A percentile compares a stretch with the other conserved stretches of the same genome.
Evolutionary conservation across 805 yeast genomes (phyloP).

Genomic region (Candida berthetii): DNA sequence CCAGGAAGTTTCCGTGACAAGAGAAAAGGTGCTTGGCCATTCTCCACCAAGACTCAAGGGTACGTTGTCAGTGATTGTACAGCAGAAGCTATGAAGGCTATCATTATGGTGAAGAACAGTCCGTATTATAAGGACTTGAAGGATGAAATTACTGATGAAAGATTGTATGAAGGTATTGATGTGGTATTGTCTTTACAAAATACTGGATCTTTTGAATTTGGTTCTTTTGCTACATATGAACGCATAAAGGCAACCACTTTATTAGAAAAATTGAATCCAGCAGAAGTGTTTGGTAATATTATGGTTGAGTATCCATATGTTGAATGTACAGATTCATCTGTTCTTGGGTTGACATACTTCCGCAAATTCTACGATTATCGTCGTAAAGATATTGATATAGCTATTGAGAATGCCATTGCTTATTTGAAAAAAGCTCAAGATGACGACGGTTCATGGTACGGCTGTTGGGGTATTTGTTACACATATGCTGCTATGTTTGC

Average conservation of each 20-base stretch:
- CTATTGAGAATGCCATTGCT: constrained; percentile 67
- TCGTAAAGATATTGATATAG: constrained; percentile 52
- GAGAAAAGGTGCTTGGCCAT: constrained; percentile 92
- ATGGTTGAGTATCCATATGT: constrained; percentile 99
- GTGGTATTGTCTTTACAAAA: constrained; percentile 74
- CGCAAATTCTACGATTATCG: constrained; percentile 60
- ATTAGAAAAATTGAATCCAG: constrained; percentile 82
- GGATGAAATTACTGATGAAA: constrained; percentile 45
- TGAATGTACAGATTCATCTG: constrained; percentile 95
- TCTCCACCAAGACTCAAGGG: constrained; percentile 93
- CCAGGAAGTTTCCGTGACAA: constrained; percentile 77
- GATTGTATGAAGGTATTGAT: constrained; percentile 67
- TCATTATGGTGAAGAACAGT: constrained; percentile 80
- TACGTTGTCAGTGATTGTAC: constrained; percentile 96
- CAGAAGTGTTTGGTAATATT: constrained; percentile 95
- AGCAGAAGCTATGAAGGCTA: constrained; percentile 91
- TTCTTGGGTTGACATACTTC: constrained; percentile 81
- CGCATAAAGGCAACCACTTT: constrained; percentile 72
- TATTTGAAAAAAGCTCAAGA: constrained; percentile 68
- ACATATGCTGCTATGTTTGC: constrained; percentile 99
- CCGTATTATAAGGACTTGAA: constrained; percentile 41
- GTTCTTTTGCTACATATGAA: constrained; percentile 93
- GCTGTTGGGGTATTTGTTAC: constrained; percentile 96
- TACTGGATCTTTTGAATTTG: constrained; percentile 69
- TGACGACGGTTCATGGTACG: constrained; percentile 94